phyloP scores from a whole-genome alignment of 352 stramenopile species.

The Phytophthora nicotianae region DNA sequence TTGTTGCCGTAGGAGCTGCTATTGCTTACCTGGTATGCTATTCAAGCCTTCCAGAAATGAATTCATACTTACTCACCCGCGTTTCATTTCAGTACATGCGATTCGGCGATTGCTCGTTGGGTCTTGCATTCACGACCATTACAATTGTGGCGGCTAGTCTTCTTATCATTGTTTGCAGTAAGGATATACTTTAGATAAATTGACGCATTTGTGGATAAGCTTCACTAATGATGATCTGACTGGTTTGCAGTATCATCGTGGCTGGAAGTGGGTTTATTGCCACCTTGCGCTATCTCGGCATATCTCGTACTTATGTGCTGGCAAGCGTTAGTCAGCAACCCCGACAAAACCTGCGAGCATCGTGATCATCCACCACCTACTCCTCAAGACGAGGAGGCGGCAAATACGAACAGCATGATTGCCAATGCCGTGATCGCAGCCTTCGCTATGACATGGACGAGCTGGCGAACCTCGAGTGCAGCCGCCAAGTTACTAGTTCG shows the following conservation, averaged over 20 bases:
- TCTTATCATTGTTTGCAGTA: conserved; percentile 72
- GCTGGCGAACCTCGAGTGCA: conserved; percentile 69
- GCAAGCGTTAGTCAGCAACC: conserved; percentile 70
- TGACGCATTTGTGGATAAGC: background rate
- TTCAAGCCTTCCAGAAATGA: background rate
- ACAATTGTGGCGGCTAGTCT: conserved; percentile 82
- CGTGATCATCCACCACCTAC: conserved; percentile 13
- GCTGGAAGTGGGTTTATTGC: conserved; percentile 77
- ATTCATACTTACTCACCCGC: background rate
- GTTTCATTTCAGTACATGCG: conserved; percentile 73
- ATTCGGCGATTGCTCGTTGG: conserved; percentile 83
- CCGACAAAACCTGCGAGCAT: conserved; percentile 48
- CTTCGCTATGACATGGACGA: conserved; percentile 72
- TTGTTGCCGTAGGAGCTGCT: conserved; percentile 55
- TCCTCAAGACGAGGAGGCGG: conserved; percentile 3
- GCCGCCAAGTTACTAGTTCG: conserved; percentile 69
- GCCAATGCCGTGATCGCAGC: conserved; percentile 61
- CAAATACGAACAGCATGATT: conserved; percentile 47
- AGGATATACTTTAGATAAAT: conserved; percentile 1
- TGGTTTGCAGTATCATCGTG: conserved; percentile 57
- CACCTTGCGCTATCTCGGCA: conserved; percentile 70
- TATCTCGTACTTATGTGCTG: conserved; percentile 83
- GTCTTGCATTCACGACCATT: conserved; percentile 85
- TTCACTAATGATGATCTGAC: conserved; percentile 8
- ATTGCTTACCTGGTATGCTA: conserved; percentile 53